Percentiles rank a stretch among this genome's conserved stretches.
Conservation (phyloP, 2,329 filamentous ascomycete species). For the Colletotrichum cuscutae region DNA sequence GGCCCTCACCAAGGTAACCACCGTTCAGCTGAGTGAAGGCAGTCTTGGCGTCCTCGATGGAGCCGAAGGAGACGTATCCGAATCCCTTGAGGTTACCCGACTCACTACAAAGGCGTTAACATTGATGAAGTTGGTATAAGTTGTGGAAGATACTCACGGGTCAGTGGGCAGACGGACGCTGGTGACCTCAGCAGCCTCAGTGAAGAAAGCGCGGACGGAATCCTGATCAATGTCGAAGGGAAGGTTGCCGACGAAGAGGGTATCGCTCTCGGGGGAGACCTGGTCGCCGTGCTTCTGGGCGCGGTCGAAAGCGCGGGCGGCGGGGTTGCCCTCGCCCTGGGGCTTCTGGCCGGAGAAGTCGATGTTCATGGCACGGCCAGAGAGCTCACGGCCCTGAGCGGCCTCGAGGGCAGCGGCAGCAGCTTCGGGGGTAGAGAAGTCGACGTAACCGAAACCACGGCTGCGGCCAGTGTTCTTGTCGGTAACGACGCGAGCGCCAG, state of each 20-base stretch:
- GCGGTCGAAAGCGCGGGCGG: conserved; percentile 70
- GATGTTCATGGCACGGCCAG: conserved; percentile 80
- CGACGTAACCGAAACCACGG: conserved; percentile 94
- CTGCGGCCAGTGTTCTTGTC: conserved; percentile 85
- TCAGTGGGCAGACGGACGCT: conserved; percentile 91
- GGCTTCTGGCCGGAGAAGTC: conserved; percentile 79
- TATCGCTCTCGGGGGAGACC: conserved; percentile 83
- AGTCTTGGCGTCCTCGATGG: conserved; percentile 83
- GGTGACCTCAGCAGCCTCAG: conserved; percentile 74
- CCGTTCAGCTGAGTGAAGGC: conserved; percentile 79
- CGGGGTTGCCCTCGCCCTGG: conserved; percentile 60
- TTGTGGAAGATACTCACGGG: conserved; percentile 58
- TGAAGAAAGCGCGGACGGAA: conserved; percentile 78
- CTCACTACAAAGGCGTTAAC: conserved; percentile 63
- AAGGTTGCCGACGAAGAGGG: conserved; percentile 92
- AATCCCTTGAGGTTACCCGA: conserved; percentile 90
- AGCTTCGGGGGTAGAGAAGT: conserved; percentile 76
- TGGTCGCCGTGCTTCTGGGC: conserved; percentile 81
- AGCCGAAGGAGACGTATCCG: conserved; percentile 87
- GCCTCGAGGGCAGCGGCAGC: conserved; percentile 78
- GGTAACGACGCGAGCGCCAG: conserved; percentile 81
- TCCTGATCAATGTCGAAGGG: conserved; percentile 87
- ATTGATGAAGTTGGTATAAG: neutral
- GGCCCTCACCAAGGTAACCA: conserved; percentile 68
- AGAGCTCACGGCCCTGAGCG: conserved; percentile 80